These are phyloP conservation scores for Plasmopara muralis DNA, from an alignment of 352 stramenopile species.

Conservation along the genomic window DNA sequence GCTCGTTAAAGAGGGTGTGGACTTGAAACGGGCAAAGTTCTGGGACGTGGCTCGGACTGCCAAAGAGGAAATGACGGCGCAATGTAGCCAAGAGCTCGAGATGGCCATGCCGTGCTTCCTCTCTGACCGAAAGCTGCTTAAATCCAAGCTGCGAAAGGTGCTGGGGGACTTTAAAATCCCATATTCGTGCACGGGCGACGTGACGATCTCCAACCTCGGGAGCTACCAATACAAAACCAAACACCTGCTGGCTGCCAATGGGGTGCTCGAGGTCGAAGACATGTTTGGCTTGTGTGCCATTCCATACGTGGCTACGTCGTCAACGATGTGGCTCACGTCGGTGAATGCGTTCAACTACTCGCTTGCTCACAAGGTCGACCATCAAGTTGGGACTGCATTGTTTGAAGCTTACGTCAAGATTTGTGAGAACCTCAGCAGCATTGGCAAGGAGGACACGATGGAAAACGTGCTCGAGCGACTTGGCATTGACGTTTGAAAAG, in stretches of 20 bases:
- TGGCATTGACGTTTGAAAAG: constrained; percentile 2
- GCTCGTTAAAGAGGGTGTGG: constrained; percentile 36
- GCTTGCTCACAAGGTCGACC: constrained; percentile 51
- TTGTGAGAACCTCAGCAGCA: constrained; percentile 41
- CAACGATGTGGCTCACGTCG: constrained; percentile 40
- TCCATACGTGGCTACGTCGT: constrained; percentile 44
- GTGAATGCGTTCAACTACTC: constrained; percentile 56
- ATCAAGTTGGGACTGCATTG: constrained; percentile 26
- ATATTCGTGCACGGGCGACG: constrained; percentile 39
- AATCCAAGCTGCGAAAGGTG: constrained; percentile 15
- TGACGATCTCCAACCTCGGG: constrained; percentile 33
- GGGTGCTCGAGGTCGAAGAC: constrained; percentile 32
- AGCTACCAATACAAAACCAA: constrained; percentile 30
- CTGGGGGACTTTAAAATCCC: constrained; percentile 25
- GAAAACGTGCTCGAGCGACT: constrained; percentile 29
- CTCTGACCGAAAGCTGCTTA: constrained; percentile 29
- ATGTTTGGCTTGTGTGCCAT: constrained; percentile 52
- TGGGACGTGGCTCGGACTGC: constrained; percentile 42
- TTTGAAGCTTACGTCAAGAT: constrained; percentile 57
- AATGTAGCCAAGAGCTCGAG: constrained; percentile 34
- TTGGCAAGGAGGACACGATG: constrained; percentile 40
- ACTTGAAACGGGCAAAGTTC: constrained; percentile 38
- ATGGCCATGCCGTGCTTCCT: constrained; percentile 35
- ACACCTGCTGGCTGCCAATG: constrained; percentile 23
- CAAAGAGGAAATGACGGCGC: constrained; percentile 24